Percentiles rank a stretch among this genome's conserved stretches.
These are phyloP conservation scores for Astrephomene gubernaculifera DNA, from an alignment of 139 green algal genomes.

Conservation along the genomic window DNA sequence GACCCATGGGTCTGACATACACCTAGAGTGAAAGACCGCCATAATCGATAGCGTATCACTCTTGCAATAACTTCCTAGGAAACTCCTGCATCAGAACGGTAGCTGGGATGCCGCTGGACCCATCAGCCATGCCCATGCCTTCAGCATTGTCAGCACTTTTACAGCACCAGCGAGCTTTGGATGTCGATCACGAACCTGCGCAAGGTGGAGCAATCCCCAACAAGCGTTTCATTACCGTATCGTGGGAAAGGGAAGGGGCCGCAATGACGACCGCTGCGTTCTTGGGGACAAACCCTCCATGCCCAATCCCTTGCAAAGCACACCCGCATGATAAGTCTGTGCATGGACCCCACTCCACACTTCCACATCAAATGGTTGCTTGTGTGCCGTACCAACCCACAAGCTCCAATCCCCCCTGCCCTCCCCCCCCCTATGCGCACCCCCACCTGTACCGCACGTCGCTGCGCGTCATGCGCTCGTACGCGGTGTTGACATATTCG, in stretches of 20 bases:
- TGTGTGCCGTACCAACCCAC: not conserved
- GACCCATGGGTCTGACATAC: too few relatives aligned
- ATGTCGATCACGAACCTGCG: slow-evolving; percentile 77
- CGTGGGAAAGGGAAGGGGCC: not conserved
- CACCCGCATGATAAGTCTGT: not conserved
- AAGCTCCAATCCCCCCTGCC: not conserved
- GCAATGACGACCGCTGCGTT: not conserved
- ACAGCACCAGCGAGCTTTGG: slow-evolving; percentile 50
- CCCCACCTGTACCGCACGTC: slow-evolving; percentile 73
- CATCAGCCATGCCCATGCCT: too few relatives aligned
- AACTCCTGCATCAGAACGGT: too few relatives aligned
- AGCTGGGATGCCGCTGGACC: too few relatives aligned
- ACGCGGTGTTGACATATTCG: slow-evolving; percentile 76
- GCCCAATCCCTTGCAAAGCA: not conserved
- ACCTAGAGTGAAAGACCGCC: too few relatives aligned
- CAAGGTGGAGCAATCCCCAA: not conserved
- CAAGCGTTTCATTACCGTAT: not conserved
- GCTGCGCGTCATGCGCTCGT: slow-evolving; percentile 69
- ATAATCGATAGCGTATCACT: too few relatives aligned
- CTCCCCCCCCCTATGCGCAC: not conserved
- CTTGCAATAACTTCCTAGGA: too few relatives aligned
- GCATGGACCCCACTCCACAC: not conserved
- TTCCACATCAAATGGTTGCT: not conserved
- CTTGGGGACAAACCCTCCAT: not conserved
- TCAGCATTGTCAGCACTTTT: too few relatives aligned